phyloP scores from a whole-genome alignment of 2,329 filamentous ascomycete species.

The Ceratocystis lukuohia region DNA sequence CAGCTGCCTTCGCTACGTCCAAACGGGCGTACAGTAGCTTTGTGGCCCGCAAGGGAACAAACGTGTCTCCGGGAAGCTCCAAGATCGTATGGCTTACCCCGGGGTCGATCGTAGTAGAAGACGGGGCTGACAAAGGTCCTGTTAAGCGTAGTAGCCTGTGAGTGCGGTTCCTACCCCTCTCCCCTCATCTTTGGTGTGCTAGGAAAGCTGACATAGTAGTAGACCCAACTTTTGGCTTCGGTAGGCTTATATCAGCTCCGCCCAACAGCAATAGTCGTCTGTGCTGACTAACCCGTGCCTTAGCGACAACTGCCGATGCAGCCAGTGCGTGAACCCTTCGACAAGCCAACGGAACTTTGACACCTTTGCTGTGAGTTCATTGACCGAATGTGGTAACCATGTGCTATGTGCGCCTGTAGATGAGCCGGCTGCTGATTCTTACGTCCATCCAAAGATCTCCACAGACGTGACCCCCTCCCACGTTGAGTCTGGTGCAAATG shows the following conservation, averaged over 20 bases:
- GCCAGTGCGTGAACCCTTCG: slow-evolving; percentile 30
- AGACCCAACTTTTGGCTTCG: slow-evolving; percentile 19
- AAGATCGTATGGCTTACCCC: neutral
- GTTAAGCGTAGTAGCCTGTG: slow-evolving; percentile 10
- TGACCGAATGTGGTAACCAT: neutral
- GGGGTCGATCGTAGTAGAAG: neutral
- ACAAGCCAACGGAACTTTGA: slow-evolving; percentile 33
- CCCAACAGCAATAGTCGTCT: neutral
- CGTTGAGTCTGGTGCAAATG: neutral
- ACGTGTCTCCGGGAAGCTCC: neutral
- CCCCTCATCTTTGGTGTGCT: neutral
- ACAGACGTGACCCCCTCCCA: neutral
- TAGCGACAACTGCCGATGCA: slow-evolving; percentile 34
- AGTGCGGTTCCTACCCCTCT: slow-evolving; percentile 1
- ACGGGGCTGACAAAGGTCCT: neutral
- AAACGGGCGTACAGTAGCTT: neutral
- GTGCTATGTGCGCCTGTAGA: neutral
- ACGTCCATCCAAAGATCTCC: neutral
- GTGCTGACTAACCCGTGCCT: neutral
- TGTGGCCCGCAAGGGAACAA: neutral
- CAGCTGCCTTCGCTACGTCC: neutral
- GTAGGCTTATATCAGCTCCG: neutral
- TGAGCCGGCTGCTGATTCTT: neutral
- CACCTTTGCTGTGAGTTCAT: slow-evolving; percentile 28
- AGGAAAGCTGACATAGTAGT: neutral